Evolutionary conservation across 129 eudicot genomes (phyloP), one percentile per base, ranked within the genome.

Genomic region (Flaveria linearis): DNA sequence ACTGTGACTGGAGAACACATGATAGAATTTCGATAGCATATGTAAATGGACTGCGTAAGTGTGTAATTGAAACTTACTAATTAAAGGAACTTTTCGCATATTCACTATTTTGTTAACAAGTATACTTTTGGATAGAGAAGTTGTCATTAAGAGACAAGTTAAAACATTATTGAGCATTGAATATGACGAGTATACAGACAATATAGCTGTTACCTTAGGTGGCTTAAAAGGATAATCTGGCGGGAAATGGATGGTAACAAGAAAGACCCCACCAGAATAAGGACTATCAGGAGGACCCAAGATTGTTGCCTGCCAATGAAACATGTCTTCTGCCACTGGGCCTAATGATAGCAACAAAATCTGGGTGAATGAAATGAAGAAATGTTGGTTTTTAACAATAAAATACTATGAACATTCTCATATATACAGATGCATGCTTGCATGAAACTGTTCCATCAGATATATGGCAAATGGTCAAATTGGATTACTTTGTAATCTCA

Each of bases 311-410:
- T 88, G 93, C 92, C 92, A 88, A 60, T 88, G 94, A 72, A 88
- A 88, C 91, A 88, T 89, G 85, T 89, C 91, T 81, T 89, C 96
- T 47, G 90, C 96, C 72, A 89, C 96, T 49, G 92, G 96, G 82
- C 96, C 96, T 90, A 53, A 49, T 58, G 33, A 63, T 25, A 33
- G 25, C 36, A 26, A 58, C 55, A 68, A 78, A 74, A 30, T 3
- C 13, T 25, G 47, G 4, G 52, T 73, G 56, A 46, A 49, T 26
- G 63, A 66, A 66, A 64, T 56, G 9, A 80, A 20, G 41, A 68
- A 45, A 12, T 28, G 58, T 66, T 6, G 12, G 33, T 43, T 28
- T 25, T 69, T 67, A 1, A 55, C 14, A 68, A 11, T 53, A 23
- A 23, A 23, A 16, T 55, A 53, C 57, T 2, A 68, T 26, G 17